phyloP scores from a whole-genome alignment of 2,329 filamentous ascomycete species.

The Samsoniella hepiali region DNA sequence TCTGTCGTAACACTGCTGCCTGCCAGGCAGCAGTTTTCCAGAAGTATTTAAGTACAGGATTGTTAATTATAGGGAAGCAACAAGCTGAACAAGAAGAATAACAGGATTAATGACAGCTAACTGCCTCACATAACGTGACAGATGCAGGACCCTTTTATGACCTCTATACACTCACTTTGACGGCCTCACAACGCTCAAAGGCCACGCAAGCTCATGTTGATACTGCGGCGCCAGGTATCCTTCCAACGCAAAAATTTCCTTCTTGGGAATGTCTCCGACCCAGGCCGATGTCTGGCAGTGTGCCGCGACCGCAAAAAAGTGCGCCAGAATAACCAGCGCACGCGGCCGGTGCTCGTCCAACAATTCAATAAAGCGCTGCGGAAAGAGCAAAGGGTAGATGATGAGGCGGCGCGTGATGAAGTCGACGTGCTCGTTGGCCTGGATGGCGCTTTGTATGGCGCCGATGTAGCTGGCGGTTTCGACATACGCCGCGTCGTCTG shows the following conservation, averaged over 20 bases:
- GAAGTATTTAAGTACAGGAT: no score
- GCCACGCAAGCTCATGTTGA: constrained; percentile 19
- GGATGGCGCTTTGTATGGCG: constrained; percentile 20
- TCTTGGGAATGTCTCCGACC: constrained; percentile 19
- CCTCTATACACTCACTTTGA: no score
- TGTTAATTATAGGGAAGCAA: no score
- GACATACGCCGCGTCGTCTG: constrained; percentile 22
- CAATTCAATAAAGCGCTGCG: constrained; percentile 21
- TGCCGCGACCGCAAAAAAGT: constrained; percentile 25
- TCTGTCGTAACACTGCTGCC: no score
- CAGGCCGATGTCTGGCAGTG: constrained; percentile 20
- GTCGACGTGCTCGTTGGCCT: constrained; percentile 19
- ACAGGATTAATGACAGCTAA: no score
- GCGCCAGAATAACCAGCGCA: constrained; percentile 26
- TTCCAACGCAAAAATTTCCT: constrained; percentile 19
- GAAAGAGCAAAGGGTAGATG: constrained; percentile 23
- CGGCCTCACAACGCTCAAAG: constrained; percentile 4
- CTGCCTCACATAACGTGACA: no score
- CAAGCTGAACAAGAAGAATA: no score
- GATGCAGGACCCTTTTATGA: no score
- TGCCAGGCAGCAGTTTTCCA: no score
- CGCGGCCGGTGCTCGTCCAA: constrained; percentile 22
- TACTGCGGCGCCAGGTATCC: constrained; percentile 10
- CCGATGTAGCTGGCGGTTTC: constrained; percentile 22
- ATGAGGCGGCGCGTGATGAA: constrained; percentile 23